These are phyloP conservation scores for Aspergillus sp. DNA, from an alignment of 2,329 filamentous ascomycete genomes.

Conservation along the genomic window DNA sequence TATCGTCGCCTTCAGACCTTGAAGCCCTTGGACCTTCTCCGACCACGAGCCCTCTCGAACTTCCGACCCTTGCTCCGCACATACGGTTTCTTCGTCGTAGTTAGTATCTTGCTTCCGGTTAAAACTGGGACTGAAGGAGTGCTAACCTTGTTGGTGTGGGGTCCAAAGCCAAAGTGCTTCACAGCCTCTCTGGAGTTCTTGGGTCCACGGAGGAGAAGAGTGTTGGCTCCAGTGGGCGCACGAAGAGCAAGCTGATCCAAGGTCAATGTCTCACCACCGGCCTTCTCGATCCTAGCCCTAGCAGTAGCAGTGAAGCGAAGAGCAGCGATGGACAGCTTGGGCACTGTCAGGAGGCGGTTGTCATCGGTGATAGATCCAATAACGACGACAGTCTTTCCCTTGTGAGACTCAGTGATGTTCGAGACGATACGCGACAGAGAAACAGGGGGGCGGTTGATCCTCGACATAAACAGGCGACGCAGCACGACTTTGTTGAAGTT, in stretches of 20 bases:
- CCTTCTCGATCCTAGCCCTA: constrained; percentile 84
- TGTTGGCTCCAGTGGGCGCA: constrained; percentile 93
- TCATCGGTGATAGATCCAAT: constrained; percentile 96
- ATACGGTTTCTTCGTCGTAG: constrained; percentile 69
- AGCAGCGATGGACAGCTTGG: constrained; percentile 89
- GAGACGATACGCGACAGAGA: constrained; percentile 83
- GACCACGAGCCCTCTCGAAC: constrained; percentile 98
- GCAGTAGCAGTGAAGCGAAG: constrained; percentile 96
- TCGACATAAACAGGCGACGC: constrained; percentile 95
- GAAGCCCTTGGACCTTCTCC: constrained; percentile 97
- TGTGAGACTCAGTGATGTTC: constrained; percentile 53
- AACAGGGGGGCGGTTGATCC: constrained; percentile 94
- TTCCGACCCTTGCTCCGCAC: constrained; percentile 98
- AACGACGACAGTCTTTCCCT: constrained; percentile 77
- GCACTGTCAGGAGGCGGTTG: constrained; percentile 83
- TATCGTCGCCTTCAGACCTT: constrained; percentile 70
- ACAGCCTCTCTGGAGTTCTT: constrained; percentile 97
- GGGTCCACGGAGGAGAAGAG: constrained; percentile 89
- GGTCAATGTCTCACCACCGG: constrained; percentile 90
- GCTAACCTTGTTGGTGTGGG: constrained; percentile 91
- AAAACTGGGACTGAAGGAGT: not conserved
- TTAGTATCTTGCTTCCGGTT: constrained; percentile 10
- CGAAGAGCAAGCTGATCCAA: constrained; percentile 95
- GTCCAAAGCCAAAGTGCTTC: constrained; percentile 98
- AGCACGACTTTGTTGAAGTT: constrained; percentile 99